Evolutionary conservation across 208 protist genomes (phyloP).

Genomic region (Wallacemonas sp.): DNA sequence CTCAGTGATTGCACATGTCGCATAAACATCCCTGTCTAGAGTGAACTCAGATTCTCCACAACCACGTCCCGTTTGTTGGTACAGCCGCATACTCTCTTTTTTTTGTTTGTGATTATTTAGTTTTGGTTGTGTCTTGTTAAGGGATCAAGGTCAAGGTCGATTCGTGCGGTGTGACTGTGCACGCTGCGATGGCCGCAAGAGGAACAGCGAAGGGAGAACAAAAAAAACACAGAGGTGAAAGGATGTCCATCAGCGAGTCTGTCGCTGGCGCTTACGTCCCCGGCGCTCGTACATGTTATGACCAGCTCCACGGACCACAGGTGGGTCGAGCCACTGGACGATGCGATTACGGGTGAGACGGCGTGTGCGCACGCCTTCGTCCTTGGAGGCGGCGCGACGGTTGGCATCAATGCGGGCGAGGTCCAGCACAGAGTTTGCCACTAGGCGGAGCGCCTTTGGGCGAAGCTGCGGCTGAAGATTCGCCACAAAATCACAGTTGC

Average conservation of each 20-base stretch:
- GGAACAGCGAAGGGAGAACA: no score
- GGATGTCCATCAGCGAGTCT: not conserved
- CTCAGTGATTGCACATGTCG: no score
- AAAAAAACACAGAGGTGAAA: no score
- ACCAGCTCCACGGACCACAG: constrained; percentile 76
- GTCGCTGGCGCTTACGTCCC: constrained; percentile 58
- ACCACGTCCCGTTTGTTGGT: no score
- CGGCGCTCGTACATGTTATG: constrained; percentile 89
- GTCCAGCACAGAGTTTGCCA: constrained; percentile 53
- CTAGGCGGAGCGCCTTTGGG: constrained; percentile 81
- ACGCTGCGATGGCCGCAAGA: no score
- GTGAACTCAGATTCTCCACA: no score
- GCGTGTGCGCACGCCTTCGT: constrained; percentile 71
- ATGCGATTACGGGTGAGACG: constrained; percentile 64
- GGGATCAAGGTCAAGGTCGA: no score
- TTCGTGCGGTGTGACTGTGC: no score
- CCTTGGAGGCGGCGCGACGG: constrained; percentile 61
- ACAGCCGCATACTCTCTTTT: no score
- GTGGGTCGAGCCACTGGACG: constrained; percentile 78
- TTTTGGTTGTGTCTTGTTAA: no score
- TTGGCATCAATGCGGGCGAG: constrained; percentile 88
- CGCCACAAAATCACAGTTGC: constrained; percentile 81
- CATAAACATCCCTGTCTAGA: no score
- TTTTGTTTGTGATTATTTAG: no score
- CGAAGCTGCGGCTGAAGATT: constrained; percentile 84